phyloP scores from a whole-genome alignment of 2,329 filamentous ascomycete genomes.

The Xylariaceae sp. region DNA sequence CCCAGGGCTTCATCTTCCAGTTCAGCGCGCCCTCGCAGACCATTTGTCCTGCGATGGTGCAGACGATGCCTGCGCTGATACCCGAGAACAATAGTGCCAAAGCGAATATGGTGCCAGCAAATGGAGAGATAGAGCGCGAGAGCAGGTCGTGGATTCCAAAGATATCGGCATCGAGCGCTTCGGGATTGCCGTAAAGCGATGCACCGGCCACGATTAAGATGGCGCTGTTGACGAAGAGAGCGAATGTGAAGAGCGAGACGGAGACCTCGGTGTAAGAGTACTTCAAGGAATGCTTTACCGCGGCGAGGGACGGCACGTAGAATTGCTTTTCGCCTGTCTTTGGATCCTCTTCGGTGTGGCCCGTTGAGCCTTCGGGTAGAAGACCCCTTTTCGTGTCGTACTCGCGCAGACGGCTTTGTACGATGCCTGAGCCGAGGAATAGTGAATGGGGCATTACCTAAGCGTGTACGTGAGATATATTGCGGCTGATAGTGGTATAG shows the following conservation, averaged over 20 bases:
- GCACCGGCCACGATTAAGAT: slow-evolving; percentile 81
- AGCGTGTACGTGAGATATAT: slow-evolving; percentile 9
- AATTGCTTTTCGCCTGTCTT: slow-evolving; percentile 44
- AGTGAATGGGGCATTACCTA: slow-evolving; percentile 45
- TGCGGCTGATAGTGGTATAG: not conserved
- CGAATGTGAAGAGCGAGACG: slow-evolving; percentile 76
- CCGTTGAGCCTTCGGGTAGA: slow-evolving; percentile 34
- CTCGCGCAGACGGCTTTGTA: slow-evolving; percentile 63
- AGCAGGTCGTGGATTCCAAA: slow-evolving; percentile 80
- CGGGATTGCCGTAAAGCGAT: slow-evolving; percentile 62
- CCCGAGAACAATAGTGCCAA: slow-evolving; percentile 78
- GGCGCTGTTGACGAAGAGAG: slow-evolving; percentile 78
- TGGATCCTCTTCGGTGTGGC: slow-evolving; percentile 23
- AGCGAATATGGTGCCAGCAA: slow-evolving; percentile 80
- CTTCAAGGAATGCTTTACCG: slow-evolving; percentile 72
- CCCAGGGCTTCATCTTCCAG: slow-evolving; percentile 73
- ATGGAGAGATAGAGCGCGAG: slow-evolving; percentile 64
- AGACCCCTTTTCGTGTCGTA: slow-evolving; percentile 60
- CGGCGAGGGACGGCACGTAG: slow-evolving; percentile 68
- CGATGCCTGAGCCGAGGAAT: slow-evolving; percentile 67
- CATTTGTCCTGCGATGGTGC: slow-evolving; percentile 88
- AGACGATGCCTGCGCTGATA: slow-evolving; percentile 79
- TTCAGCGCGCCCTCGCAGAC: slow-evolving; percentile 78
- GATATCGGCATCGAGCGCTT: slow-evolving; percentile 69
- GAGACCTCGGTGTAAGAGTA: slow-evolving; percentile 70